Conservation (phyloP, 148 eudicot species). For the Suaeda aralocaspica region DNA sequence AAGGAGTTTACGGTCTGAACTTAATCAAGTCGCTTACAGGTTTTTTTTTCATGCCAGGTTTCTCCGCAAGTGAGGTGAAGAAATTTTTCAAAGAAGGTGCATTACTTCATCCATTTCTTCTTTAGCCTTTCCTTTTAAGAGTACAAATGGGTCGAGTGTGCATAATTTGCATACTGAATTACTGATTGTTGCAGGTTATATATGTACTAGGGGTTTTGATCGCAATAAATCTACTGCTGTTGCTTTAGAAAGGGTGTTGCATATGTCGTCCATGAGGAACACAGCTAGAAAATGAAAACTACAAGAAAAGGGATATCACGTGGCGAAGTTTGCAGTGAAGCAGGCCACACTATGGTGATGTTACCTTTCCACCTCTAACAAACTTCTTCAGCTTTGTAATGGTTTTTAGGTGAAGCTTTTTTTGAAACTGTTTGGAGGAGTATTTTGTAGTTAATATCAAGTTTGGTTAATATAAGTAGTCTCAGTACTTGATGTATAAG, state of each 20-base stretch:
- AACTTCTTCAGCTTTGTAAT: no score
- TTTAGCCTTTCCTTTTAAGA: not conserved
- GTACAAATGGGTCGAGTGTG: not conserved
- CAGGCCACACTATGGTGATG: no score
- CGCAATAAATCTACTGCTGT: slow-evolving; percentile 7
- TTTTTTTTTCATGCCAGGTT: slow-evolving; percentile 4
- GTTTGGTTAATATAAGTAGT: no score
- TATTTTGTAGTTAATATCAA: no score
- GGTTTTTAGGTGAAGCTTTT: no score
- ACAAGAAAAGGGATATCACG: no score
- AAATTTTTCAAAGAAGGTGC: slow-evolving; percentile 24
- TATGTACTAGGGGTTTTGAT: slow-evolving; percentile 24
- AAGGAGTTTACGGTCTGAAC: not conserved
- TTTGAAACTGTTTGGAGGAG: no score
- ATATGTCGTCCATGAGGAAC: not conserved
- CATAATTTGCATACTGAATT: not conserved
- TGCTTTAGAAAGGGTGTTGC: not conserved
- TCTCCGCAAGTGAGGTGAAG: slow-evolving; percentile 14
- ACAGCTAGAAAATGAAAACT: slow-evolving; percentile 2
- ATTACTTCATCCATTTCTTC: not conserved
- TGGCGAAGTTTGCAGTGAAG: no score
- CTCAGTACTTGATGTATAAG: no score
- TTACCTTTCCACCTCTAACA: no score
- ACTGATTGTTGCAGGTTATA: slow-evolving; percentile 19
- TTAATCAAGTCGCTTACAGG: not conserved